These are phyloP conservation scores for Nissolia schottii DNA, from an alignment of 306 rosid genomes.

Conservation along the genomic window DNA sequence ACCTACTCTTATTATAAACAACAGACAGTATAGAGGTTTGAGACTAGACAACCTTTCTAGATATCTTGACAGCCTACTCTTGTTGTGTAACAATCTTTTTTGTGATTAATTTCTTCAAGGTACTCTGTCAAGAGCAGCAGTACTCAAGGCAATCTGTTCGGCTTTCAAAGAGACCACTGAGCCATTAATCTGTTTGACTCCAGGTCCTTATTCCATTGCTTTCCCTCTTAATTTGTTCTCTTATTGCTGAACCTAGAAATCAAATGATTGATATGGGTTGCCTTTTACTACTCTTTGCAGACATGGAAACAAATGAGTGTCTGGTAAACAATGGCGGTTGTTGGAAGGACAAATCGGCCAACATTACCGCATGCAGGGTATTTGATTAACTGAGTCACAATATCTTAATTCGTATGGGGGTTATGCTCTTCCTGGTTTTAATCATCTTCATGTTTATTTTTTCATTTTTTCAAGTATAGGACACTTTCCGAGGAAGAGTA, in stretches of 20 bases:
- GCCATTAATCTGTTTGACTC: slow-evolving; percentile 79
- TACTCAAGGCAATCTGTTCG: slow-evolving; percentile 88
- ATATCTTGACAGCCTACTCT: not conserved
- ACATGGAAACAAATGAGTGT: slow-evolving; percentile 87
- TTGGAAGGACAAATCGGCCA: slow-evolving; percentile 78
- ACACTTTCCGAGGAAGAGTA: slow-evolving; percentile 91
- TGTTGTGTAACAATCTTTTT: not conserved
- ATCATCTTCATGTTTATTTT: not conserved
- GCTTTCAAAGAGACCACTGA: slow-evolving; percentile 94
- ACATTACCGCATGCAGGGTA: slow-evolving; percentile 94
- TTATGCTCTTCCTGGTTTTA: slow-evolving; percentile 9
- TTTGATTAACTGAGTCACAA: slow-evolving; percentile 2
- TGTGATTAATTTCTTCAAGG: slow-evolving; percentile 36
- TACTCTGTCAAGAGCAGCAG: slow-evolving; percentile 77
- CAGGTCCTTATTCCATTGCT: slow-evolving; percentile 44
- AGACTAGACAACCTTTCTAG: slow-evolving; percentile 14
- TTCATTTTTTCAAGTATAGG: slow-evolving; percentile 37
- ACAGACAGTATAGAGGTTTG: slow-evolving; percentile 90
- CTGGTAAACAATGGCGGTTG: slow-evolving; percentile 86
- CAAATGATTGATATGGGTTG: not conserved
- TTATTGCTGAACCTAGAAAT: not conserved
- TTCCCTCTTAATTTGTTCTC: slow-evolving; percentile 14
- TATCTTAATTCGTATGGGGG: not conserved
- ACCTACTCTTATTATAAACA: slow-evolving; percentile 90
- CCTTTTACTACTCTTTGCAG: slow-evolving; percentile 37